Percentiles rank a stretch among this genome's conserved stretches.
Evolutionary conservation across 2,329 filamentous ascomycete species (phyloP).

Genomic region (Teratosphaeria gauchensis): DNA sequence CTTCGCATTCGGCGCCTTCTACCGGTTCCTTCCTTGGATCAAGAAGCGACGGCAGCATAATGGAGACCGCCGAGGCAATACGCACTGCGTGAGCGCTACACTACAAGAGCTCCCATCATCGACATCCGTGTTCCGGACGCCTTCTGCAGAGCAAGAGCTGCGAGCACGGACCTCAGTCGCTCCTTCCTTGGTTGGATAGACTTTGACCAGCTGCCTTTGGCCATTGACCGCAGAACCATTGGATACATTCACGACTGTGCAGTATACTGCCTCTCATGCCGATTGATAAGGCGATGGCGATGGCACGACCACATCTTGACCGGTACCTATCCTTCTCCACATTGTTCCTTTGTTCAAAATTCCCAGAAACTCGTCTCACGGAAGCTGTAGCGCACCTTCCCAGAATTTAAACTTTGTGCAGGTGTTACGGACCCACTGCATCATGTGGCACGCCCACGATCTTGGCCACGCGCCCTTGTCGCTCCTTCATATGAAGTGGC

Average conservation of each 20-base stretch:
- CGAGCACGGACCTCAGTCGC: constrained; percentile 10
- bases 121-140: constrained; percentile 54
- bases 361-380: neutral
- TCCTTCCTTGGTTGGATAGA: constrained; percentile 1
- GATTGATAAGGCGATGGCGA: neutral
- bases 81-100: constrained; percentile 21
- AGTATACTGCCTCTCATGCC: neutral
- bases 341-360: neutral
- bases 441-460: neutral
- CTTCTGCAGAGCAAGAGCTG: constrained; percentile 32
- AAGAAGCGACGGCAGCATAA: constrained; percentile 20
- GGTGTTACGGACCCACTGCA: neutral
- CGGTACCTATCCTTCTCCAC: neutral
- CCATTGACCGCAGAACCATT: neutral
- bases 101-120: constrained; percentile 47
- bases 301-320: neutral
- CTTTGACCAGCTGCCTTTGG: neutral
- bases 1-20: constrained; percentile 55
- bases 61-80: constrained; percentile 4
- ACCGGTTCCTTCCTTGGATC: constrained; percentile 53
- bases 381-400: neutral
- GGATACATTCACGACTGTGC: neutral
- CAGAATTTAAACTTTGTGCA: neutral
- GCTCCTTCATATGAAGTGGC: neutral
- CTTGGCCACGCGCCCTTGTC: neutral